Evolutionary conservation across 2,329 filamentous ascomycete genomes (phyloP), one percentile per base, ranked within the genome.

Genomic region (Hymenoscyphus infarciens): DNA sequence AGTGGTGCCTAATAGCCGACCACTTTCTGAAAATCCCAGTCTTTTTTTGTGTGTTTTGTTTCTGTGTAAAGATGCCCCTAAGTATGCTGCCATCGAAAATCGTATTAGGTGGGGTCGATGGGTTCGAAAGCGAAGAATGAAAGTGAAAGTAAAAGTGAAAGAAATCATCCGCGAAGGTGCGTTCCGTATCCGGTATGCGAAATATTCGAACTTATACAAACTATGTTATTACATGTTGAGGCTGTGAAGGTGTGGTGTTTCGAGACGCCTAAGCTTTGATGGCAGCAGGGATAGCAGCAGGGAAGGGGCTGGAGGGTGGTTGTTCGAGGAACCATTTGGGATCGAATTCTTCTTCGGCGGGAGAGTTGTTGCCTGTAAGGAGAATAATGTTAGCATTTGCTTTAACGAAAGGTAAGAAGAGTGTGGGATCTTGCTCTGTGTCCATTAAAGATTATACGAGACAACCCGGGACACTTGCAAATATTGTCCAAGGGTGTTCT

Each of bases 81-180:
- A 10, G n/a, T 8, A 49, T 49, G 42, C 42, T 49, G 5, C 42
- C 42, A 49, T 49, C 42, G n/a, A 22, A 49, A 49, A 10, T n/a
- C n/a, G 42, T 49, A 49, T 49, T 49, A 49, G 42, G 42, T 22
- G n/a, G 42, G 42, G 42, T 19, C 22, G 42, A 49, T 49, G 42
- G 42, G 1, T 49, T 4, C 42, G 42, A 49, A 49, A 19, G 42
- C 42, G 42, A 49, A 49, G 16, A 10, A 31, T 31, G n/a, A 49
- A 49, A 49, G n/a, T 49, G 7, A 22, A 49, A 15, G n/a, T 22
- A 22, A 22, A 22, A 45, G 19, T 19, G 42, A 45, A 45, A 19
- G 42, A 49, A 49, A 42, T 8, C n/a, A n/a, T 42, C 39, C 13
- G 33, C 8, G 13, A 35, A 35, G 10, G n/a, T 49, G 42, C 42